Percentiles rank a stretch among this genome's conserved stretches.
phyloP scores from a whole-genome alignment of 768 basidiomycete species.

The Phlebiopsis gigantea region DNA sequence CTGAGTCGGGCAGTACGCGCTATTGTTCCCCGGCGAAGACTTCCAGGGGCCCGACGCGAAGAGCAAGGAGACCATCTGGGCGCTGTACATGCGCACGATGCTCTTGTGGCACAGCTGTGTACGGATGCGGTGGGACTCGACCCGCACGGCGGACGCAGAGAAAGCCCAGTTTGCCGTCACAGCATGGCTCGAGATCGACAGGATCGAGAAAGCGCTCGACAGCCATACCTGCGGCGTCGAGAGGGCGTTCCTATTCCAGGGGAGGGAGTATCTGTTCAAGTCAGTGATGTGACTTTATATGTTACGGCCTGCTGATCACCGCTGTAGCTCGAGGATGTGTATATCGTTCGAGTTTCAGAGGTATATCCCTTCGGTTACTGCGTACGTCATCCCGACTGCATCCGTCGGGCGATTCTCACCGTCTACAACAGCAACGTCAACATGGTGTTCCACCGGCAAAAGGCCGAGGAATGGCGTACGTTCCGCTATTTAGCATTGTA shows the following conservation, averaged over 20 bases:
- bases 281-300: constrained; percentile 31
- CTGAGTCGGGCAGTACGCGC: constrained; percentile 43
- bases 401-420: constrained; percentile 46
- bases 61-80: constrained; percentile 67
- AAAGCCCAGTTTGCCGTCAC: constrained; percentile 59
- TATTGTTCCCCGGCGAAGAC: constrained; percentile 76
- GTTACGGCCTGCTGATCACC: background rate
- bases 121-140: constrained; percentile 44
- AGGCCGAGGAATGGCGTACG: constrained; percentile 28
- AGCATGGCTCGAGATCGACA: constrained; percentile 68
- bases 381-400: constrained; percentile 52
- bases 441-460: constrained; percentile 21
- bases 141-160: constrained; percentile 39
- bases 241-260: constrained; percentile 61
- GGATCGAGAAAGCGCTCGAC: constrained; percentile 57
- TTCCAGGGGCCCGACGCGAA: constrained; percentile 31
- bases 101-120: constrained; percentile 72
- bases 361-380: constrained; percentile 53
- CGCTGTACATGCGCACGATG: constrained; percentile 64
- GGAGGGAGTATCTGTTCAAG: constrained; percentile 76
- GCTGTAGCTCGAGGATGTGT: constrained; percentile 56
- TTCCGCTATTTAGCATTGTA: background rate
- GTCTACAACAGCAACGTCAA: constrained; percentile 18
- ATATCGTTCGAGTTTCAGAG: constrained; percentile 67
- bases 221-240: constrained; percentile 64